Conservation (phyloP, 331 rosid species). For the Arachis monticola region DNA sequence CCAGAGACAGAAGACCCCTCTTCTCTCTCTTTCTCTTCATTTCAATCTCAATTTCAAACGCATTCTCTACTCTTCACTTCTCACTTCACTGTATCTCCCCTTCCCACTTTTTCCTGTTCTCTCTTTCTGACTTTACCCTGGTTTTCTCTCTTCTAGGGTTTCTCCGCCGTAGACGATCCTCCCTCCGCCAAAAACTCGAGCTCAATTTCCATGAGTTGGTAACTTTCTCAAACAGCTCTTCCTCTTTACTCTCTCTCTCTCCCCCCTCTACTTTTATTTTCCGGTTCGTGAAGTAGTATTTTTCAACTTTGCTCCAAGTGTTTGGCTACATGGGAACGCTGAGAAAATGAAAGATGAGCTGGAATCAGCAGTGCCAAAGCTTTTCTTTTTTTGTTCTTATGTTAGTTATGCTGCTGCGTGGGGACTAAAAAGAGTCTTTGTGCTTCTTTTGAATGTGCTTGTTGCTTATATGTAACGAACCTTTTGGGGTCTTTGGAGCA, state of each 20-base stretch:
- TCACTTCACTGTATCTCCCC: conserved; percentile 42
- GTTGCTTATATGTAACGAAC: background rate
- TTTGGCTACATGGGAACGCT: conserved; percentile 32
- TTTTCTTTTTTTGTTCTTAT: background rate
- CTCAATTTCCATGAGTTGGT: conserved; percentile 42
- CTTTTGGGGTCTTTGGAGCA: background rate
- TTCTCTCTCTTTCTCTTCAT: conserved; percentile 31
- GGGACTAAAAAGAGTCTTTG: background rate
- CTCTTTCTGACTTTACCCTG: conserved; percentile 41
- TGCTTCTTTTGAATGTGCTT: background rate
- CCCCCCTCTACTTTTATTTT: no score
- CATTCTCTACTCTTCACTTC: background rate
- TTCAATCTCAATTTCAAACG: conserved; percentile 49
- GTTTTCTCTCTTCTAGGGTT: conserved; percentile 55
- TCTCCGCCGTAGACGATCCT: conserved; percentile 34
- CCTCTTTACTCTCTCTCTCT: no score
- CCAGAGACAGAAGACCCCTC: background rate
- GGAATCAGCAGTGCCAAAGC: background rate
- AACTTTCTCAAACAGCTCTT: background rate
- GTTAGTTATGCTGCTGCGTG: background rate
- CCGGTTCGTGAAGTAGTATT: background rate
- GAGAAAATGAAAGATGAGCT: background rate
- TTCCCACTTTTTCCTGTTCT: conserved; percentile 31
- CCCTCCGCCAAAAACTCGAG: conserved; percentile 1
- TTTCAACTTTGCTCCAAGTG: background rate